Evolutionary conservation across 1,284 basidiomycete genomes (phyloP).

Genomic region (Ustilago sp.): DNA sequence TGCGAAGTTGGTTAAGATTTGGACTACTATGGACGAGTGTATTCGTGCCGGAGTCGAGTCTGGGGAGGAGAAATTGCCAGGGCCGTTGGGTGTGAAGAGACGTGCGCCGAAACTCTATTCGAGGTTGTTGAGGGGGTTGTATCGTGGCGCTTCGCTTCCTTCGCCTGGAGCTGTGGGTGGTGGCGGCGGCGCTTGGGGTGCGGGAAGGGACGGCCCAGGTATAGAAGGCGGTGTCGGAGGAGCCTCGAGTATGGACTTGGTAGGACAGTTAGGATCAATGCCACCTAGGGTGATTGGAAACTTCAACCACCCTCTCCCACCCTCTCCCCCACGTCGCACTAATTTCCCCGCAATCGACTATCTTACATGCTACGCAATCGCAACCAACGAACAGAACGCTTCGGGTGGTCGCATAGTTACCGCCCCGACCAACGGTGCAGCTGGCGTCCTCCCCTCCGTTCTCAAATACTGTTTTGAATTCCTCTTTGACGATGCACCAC

Average conservation of each 20-base stretch:
- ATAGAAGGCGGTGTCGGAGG: conserved; percentile 14
- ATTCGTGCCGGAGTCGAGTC: conserved; percentile 88
- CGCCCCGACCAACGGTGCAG: conserved; percentile 82
- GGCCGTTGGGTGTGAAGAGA: conserved; percentile 74
- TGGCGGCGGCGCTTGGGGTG: neutral
- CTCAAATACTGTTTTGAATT: conserved; percentile 89
- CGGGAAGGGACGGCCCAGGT: conserved; percentile 9
- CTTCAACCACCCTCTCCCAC: conserved; percentile 82
- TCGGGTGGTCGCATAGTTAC: conserved; percentile 93
- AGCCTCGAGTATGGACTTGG: conserved; percentile 9
- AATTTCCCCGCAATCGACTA: conserved; percentile 94
- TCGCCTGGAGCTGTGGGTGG: conserved; percentile 5
- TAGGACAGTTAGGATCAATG: neutral
- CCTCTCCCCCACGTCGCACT: conserved; percentile 75
- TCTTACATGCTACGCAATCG: conserved; percentile 73
- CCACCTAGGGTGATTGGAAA: conserved; percentile 76
- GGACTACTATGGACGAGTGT: conserved; percentile 93
- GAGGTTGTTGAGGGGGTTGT: conserved; percentile 85
- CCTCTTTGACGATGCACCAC: conserved; percentile 77
- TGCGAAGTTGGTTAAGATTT: conserved; percentile 73
- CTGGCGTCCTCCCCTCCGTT: conserved; percentile 88
- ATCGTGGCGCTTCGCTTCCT: conserved; percentile 38
- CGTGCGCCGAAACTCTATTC: conserved; percentile 72
- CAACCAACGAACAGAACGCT: conserved; percentile 80
- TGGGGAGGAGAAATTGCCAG: conserved; percentile 82